Percentiles rank a stretch among this genome's conserved stretches.
These are phyloP conservation scores for Ilyonectria sp. DNA, from an alignment of 2,329 filamentous ascomycete species.

Conservation along the genomic window DNA sequence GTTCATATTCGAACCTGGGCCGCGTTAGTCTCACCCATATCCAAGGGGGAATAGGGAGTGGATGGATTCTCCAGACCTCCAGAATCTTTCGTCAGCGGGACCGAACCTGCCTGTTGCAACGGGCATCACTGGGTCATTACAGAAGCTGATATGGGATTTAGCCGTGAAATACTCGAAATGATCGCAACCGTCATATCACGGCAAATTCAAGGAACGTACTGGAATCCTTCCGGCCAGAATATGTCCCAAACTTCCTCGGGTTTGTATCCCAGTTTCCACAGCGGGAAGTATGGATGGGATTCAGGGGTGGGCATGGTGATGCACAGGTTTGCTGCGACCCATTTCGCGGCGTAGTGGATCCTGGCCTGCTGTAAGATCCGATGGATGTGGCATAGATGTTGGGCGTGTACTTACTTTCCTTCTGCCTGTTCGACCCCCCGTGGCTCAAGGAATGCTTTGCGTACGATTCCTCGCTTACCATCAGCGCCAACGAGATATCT, in stretches of 20 bases:
- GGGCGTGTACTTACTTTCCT: not conserved
- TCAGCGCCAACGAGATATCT: constrained; percentile 11
- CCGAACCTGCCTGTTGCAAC: too few species aligned
- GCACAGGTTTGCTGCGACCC: constrained; percentile 9
- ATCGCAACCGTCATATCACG: too few species aligned
- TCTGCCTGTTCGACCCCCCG: not conserved
- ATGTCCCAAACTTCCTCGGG: not conserved
- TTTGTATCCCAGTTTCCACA: constrained; percentile 9
- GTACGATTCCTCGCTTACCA: constrained; percentile 5
- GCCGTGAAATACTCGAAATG: too few species aligned
- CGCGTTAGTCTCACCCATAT: too few species aligned
- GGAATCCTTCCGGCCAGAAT: constrained; percentile 5
- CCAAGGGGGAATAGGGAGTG: too few species aligned
- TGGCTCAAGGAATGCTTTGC: constrained; percentile 13
- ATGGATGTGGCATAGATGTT: not conserved
- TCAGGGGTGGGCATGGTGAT: constrained; percentile 3
- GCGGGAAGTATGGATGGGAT: constrained; percentile 8
- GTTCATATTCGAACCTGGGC: too few species aligned
- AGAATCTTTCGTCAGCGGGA: too few species aligned
- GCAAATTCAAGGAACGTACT: not conserved
- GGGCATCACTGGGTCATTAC: too few species aligned
- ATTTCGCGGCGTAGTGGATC: constrained; percentile 1
- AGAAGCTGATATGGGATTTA: too few species aligned
- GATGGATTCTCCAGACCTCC: too few species aligned
- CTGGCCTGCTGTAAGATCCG: constrained; percentile 1